phyloP scores from a whole-genome alignment of 169 alveolate species.

The Babesia caballi region DNA sequence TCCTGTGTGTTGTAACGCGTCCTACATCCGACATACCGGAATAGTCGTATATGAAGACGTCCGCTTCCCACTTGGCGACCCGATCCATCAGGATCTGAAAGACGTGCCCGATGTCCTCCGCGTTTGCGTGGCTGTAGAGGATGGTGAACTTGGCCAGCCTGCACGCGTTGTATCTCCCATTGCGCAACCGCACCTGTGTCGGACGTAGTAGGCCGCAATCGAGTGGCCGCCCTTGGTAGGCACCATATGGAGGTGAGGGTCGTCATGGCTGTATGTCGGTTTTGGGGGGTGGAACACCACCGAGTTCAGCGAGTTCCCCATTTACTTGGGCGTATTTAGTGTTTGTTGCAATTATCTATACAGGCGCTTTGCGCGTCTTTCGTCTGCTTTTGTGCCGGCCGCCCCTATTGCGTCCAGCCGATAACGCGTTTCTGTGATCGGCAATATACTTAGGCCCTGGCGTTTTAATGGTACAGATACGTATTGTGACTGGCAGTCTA shows the following conservation, averaged over 20 bases:
- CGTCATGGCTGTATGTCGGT: constrained; percentile 62
- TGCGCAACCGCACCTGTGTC: constrained; percentile 31
- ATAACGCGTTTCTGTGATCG: no score
- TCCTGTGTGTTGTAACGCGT: constrained; percentile 35
- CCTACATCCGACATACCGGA: constrained; percentile 50
- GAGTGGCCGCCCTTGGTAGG: constrained; percentile 68
- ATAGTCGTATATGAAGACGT: constrained; percentile 82
- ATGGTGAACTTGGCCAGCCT: constrained; percentile 76
- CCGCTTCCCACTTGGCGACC: constrained; percentile 62
- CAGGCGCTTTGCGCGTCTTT: no score
- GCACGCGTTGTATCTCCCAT: background rate
- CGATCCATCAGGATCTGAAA: constrained; percentile 59
- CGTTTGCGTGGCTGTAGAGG: constrained; percentile 86
- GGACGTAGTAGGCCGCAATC: constrained; percentile 70
- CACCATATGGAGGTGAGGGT: constrained; percentile 71
- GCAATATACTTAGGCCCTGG: no score
- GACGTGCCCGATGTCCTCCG: constrained; percentile 84
- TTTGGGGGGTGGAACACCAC: constrained; percentile 72
- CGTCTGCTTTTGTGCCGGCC: no score
- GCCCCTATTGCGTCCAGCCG: no score
- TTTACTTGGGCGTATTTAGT: background rate
- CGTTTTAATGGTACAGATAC: no score
- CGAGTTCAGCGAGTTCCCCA: constrained; percentile 72
- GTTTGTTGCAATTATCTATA: background rate
- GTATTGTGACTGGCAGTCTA: no score